Base-by-base conservation (phyloP, 495 filamentous ascomycete genomes). In the Hyaloscypha hepaticicola region DNA sequence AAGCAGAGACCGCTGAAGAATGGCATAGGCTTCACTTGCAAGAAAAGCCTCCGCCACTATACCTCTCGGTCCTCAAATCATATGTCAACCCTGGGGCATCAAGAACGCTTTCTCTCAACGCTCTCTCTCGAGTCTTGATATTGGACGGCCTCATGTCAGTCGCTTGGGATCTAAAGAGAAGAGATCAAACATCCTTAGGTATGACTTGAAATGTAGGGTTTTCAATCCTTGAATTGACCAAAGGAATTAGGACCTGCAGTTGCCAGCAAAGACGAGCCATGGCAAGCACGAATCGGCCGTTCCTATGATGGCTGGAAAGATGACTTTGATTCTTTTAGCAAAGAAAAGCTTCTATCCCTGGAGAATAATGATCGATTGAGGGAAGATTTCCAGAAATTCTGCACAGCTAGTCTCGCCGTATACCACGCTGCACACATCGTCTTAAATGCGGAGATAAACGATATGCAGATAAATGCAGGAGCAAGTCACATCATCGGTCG, bases 101-200 rank as follows among this genome's bases (percentile, higher is more conserved):
- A 0, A 62, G 74, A 1, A 66, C 76, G 11, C 73, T 75, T 3
- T 74, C 74, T 12, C 72, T 84, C 5, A 87, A 84, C 63, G 71
- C 74, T 0, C 71, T 83, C 3, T 82, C 82, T 0, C 67, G 80
- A 3, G 65, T 81, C 0, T 72, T 85, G 2, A 63, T 85, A 3
- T 73, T 85, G 5, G 82, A 84, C 53, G 83, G 83, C 1, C 70
- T 85, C 8, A 83, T 87, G 82, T 82, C 79, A 14, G 73, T 86
- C 1, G 80, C 79, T 11, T 82, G 83, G 68, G 82, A 85, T 60
- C 76, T 87, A 60, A 79, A 81, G 64, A 75, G 83, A 9, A 72
- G 83, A 22, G 83, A 85, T 56, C 83, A 87, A 57, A 85, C 81
- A 1, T 82, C 81, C 27, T 71, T 78, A 5, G 70, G 72, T 63